Conservation (phyloP, 768 basidiomycete species). For the Daedaleopsis nitida region DNA sequence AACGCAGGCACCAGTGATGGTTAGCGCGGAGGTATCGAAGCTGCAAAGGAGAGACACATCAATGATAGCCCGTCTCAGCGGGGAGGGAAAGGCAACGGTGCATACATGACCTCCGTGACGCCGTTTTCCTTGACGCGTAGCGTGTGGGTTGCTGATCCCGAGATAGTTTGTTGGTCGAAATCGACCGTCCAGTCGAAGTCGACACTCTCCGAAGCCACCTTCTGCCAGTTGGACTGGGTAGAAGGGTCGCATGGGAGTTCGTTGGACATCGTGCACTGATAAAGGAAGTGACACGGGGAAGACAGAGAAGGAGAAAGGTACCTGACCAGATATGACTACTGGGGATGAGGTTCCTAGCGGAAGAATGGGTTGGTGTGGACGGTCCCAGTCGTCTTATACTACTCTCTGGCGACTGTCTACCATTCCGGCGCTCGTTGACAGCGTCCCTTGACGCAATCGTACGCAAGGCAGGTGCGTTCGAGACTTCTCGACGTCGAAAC, state of each 20-base stretch:
- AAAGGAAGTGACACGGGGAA: too few species aligned
- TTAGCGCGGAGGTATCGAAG: conserved; percentile 76
- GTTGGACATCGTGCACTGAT: background rate
- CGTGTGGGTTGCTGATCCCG: conserved; percentile 68
- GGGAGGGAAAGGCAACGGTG: conserved; percentile 2
- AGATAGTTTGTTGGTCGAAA: conserved; percentile 60
- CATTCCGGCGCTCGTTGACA: too few species aligned
- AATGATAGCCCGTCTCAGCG: background rate
- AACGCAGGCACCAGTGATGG: conserved; percentile 56
- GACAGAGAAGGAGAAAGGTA: too few species aligned
- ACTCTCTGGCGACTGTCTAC: too few species aligned
- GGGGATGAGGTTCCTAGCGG: too few species aligned
- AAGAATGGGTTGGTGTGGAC: too few species aligned
- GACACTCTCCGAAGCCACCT: conserved; percentile 67
- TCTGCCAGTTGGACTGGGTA: conserved; percentile 78
- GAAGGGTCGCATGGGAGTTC: conserved; percentile 53
- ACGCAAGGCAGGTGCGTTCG: too few species aligned
- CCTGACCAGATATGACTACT: too few species aligned
- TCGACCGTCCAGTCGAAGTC: conserved; percentile 80
- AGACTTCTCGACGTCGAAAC: too few species aligned
- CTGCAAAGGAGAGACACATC: conserved; percentile 32
- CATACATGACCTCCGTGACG: conserved; percentile 64
- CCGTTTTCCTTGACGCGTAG: conserved; percentile 55
- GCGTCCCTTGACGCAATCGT: too few species aligned
- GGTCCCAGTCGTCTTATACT: too few species aligned